Conservation (phyloP, 257 asterid species). For the Ballota nigra region DNA sequence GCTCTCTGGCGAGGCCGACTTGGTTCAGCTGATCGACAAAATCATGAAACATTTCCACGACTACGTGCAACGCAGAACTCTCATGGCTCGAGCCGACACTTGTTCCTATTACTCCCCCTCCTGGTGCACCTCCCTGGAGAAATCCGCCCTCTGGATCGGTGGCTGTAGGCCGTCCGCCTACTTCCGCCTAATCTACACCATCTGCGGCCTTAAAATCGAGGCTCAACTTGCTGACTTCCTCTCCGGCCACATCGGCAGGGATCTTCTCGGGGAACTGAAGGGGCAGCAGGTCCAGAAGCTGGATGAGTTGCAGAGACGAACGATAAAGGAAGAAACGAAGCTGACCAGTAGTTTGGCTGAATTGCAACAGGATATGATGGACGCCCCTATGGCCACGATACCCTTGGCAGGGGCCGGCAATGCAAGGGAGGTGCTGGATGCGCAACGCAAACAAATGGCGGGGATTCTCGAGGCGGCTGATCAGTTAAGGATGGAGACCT, state of each 20-base stretch:
- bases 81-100: slow-evolving; percentile 21
- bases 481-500: neutral
- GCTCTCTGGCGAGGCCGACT: neutral
- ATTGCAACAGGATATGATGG: slow-evolving; percentile 37
- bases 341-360: slow-evolving; percentile 26
- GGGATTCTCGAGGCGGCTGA: neutral
- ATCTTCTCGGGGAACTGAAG: slow-evolving; percentile 28
- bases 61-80: slow-evolving; percentile 17
- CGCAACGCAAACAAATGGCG: slow-evolving; percentile 25
- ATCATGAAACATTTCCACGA: slow-evolving; percentile 24
- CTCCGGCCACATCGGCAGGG: slow-evolving; percentile 14
- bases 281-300: slow-evolving; percentile 26
- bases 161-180: slow-evolving; percentile 46
- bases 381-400: slow-evolving; percentile 29
- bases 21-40: slow-evolving; percentile 23
- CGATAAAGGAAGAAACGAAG: slow-evolving; percentile 33
- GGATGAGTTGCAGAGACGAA: too few species aligned
- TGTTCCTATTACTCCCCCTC: slow-evolving; percentile 37
- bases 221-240: slow-evolving; percentile 28
- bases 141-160: slow-evolving; percentile 43
- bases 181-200: slow-evolving; percentile 29
- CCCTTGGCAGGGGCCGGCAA: neutral
- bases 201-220: slow-evolving; percentile 33
- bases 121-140: slow-evolving; percentile 44
- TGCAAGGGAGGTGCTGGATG: slow-evolving; percentile 28